A percentile compares a stretch with the other conserved stretches of the same genome.
phyloP scores from a whole-genome alignment of 164 flowering plant genomes.

The Stephania cephalantha region DNA sequence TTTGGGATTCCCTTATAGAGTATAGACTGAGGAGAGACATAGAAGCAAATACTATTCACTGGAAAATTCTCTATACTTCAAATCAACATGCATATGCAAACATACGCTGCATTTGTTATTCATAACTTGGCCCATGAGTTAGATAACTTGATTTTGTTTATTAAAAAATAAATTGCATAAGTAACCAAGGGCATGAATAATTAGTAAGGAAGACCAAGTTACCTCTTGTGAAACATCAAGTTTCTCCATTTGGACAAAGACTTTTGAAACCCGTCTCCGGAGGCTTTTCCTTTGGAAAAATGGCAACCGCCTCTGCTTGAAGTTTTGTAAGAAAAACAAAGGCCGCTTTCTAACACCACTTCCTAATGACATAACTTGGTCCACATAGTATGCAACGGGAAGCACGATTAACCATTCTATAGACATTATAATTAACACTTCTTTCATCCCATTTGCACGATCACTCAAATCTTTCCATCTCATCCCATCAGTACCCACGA shows the following conservation, averaged over 20 bases:
- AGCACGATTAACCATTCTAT: conserved; percentile 52
- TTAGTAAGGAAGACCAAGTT: conserved; percentile 9
- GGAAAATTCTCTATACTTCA: neutral
- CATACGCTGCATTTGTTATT: neutral
- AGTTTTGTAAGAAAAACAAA: conserved; percentile 49
- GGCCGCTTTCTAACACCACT: conserved; percentile 49
- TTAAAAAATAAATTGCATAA: neutral
- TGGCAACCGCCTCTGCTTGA: conserved; percentile 36
- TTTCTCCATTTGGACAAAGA: conserved; percentile 68
- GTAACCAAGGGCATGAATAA: neutral
- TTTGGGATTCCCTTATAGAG: too few relatives aligned
- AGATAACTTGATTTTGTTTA: neutral
- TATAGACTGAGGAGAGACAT: neutral
- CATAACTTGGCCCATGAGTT: neutral
- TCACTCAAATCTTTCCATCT: conserved; percentile 65
- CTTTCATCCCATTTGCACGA: conserved; percentile 67
- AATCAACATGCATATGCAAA: neutral
- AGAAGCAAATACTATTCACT: neutral
- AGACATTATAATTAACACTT: conserved; percentile 58
- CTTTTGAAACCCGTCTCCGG: conserved; percentile 56
- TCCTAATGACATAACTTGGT: conserved; percentile 65
- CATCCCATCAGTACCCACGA: conserved; percentile 74
- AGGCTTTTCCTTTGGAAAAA: conserved; percentile 44
- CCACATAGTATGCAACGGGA: conserved; percentile 57
- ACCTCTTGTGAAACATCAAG: conserved; percentile 88